Conservation (phyloP, 495 filamentous ascomycete genomes). For the Daldinia bambusicola region DNA sequence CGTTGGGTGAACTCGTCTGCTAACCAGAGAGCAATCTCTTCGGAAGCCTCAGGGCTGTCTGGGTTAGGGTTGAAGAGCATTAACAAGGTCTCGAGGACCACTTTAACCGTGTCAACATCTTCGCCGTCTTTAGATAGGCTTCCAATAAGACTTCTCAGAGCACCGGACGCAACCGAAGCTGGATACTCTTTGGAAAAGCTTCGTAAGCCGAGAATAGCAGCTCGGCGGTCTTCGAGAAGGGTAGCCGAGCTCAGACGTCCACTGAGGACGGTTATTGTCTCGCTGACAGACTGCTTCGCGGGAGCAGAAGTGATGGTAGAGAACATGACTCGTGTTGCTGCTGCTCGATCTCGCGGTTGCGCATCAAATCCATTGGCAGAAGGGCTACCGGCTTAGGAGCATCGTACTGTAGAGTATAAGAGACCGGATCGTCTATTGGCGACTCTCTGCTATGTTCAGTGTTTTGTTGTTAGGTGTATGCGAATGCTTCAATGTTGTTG, state of each 20-base stretch:
- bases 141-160: constrained; percentile 84
- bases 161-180: constrained; percentile 93
- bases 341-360: constrained; percentile 38
- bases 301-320: constrained; percentile 85
- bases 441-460: not conserved
- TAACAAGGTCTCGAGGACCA: constrained; percentile 92
- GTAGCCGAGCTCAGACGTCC: constrained; percentile 86
- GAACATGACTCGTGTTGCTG: constrained; percentile 70
- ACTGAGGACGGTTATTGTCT: constrained; percentile 90
- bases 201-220: constrained; percentile 89
- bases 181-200: constrained; percentile 97
- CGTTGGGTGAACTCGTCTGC: constrained; percentile 98
- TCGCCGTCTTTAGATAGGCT: constrained; percentile 87
- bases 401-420: constrained; percentile 35
- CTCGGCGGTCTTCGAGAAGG: constrained; percentile 91
- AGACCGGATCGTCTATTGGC: constrained; percentile 11
- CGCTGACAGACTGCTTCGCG: constrained; percentile 93
- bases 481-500: not conserved
- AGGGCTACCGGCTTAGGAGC: constrained; percentile 42
- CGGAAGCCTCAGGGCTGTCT: constrained; percentile 85
- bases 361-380: constrained; percentile 50
- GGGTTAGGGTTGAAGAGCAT: constrained; percentile 80
- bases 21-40: constrained; percentile 95
- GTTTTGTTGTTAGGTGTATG: constrained; percentile 19
- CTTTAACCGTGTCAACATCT: constrained; percentile 95